A percentile compares a stretch with the other conserved stretches of the same genome.
These are phyloP conservation scores for Wickerhamiella pararugosa DNA, from an alignment of 1,139 yeast species.

Conservation along the genomic window DNA sequence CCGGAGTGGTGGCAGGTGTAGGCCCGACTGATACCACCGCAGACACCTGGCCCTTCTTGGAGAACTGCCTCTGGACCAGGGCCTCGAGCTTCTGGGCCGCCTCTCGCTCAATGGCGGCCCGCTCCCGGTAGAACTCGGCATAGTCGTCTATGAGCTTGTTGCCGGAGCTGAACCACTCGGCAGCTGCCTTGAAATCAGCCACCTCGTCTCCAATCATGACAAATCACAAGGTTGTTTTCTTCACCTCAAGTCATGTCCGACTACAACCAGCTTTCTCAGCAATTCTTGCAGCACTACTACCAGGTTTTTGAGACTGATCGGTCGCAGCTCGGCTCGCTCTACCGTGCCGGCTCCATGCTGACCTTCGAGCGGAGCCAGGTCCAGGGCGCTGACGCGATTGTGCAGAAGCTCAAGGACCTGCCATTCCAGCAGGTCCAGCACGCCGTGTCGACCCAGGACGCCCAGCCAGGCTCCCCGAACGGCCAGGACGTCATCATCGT, in stretches of 20 bases:
- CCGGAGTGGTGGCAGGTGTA: constrained; percentile 81
- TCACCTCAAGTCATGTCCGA: constrained; percentile 14
- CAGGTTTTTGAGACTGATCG: constrained; percentile 90
- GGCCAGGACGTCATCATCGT: constrained; percentile 83
- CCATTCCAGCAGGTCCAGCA: constrained; percentile 90
- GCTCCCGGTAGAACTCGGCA: constrained; percentile 68
- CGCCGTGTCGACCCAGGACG: constrained; percentile 87
- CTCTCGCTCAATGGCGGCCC: constrained; percentile 71
- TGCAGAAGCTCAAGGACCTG: constrained; percentile 73
- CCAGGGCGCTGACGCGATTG: constrained; percentile 86
- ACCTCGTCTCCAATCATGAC: constrained; percentile 26
- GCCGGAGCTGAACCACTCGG: constrained; percentile 63
- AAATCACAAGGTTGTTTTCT: neutral
- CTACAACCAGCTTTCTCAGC: constrained; percentile 29
- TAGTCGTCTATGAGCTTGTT: constrained; percentile 63
- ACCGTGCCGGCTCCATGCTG: constrained; percentile 94
- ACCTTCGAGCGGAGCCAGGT: constrained; percentile 89
- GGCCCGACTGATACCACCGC: constrained; percentile 78
- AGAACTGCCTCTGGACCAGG: constrained; percentile 55
- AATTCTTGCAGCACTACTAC: constrained; percentile 89
- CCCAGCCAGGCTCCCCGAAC: constrained; percentile 89
- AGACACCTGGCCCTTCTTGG: constrained; percentile 56
- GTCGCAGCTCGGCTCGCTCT: constrained; percentile 80
- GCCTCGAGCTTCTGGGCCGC: constrained; percentile 54
- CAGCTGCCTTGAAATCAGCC: constrained; percentile 61